phyloP scores from a whole-genome alignment of 306 rosid genomes.

The Cicer bijugum region DNA sequence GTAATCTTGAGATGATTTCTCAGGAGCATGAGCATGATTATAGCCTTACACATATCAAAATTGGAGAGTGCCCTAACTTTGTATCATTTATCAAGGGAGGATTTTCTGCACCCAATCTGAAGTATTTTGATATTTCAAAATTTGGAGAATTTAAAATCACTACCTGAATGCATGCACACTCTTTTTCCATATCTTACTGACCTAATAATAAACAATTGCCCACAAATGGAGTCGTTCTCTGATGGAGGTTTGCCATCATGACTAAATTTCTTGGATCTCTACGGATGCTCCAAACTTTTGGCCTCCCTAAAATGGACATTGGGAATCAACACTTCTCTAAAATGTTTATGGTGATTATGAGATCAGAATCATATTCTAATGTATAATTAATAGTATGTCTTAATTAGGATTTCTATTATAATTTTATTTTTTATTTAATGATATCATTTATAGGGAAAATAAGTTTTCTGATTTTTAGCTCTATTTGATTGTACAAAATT shows the following conservation, averaged over 20 bases:
- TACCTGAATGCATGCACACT: slow-evolving; percentile 35
- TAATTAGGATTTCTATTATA: no score
- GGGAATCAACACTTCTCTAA: neutral
- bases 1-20: slow-evolving; percentile 15
- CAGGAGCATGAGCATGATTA: neutral
- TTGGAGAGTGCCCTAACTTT: slow-evolving; percentile 15
- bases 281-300: neutral
- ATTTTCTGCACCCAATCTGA: slow-evolving; percentile 17
- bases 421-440: no score
- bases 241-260: neutral
- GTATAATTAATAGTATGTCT: no score
- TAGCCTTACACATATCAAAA: neutral
- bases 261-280: neutral
- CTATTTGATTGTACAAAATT: no score
- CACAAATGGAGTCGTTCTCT: neutral
- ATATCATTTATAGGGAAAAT: no score
- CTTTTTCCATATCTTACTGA: slow-evolving; percentile 15
- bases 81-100: slow-evolving; percentile 30
- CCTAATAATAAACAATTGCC: neutral
- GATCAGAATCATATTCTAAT: no score
- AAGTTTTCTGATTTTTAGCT: no score
- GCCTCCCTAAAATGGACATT: slow-evolving; percentile 13
- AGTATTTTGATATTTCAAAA: accelerated
- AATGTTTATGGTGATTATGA: no score
- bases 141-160: slow-evolving; percentile 18